phyloP scores from a whole-genome alignment of 2,329 filamentous ascomycete genomes.

The Trichoderma aggressivum region DNA sequence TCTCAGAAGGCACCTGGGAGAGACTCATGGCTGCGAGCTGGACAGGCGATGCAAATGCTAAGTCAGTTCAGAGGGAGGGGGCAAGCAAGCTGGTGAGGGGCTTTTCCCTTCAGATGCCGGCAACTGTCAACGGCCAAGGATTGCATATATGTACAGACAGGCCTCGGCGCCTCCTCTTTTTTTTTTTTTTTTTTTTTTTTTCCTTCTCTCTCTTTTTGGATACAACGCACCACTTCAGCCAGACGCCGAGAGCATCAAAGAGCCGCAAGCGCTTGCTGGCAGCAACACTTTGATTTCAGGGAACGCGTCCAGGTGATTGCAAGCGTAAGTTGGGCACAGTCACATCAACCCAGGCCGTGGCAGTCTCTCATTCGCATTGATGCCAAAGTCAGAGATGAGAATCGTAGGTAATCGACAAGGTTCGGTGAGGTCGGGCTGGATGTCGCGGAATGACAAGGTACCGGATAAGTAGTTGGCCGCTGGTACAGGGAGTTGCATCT shows the following conservation, averaged over 20 bases:
- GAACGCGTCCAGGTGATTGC: not conserved
- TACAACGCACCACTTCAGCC: not conserved
- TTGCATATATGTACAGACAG: not conserved
- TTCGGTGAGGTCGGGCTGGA: not conserved
- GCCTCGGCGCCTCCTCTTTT: not conserved
- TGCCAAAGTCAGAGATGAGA: not conserved
- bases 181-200: not conserved
- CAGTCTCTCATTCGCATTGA: not conserved
- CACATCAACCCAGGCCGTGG: not conserved
- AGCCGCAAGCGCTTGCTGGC: not conserved
- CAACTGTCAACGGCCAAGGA: not conserved
- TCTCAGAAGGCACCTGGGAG: constrained; percentile 56
- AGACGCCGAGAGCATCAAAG: not conserved
- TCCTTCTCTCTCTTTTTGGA: not conserved
- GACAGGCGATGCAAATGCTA: not conserved
- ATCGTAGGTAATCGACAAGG: not conserved
- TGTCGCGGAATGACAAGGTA: not conserved
- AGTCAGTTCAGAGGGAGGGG: not conserved
- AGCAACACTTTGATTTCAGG: not conserved
- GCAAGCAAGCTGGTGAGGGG: not conserved
- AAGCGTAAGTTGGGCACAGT: not conserved
- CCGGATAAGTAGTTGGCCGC: not conserved
- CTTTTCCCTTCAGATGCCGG: not conserved
- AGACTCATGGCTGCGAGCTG: constrained; percentile 30
- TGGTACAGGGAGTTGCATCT: not conserved